Percentiles rank a stretch among this genome's conserved stretches.
Conservation (phyloP, 2,329 filamentous ascomycete species). For the Neodidymelliopsis sp. region DNA sequence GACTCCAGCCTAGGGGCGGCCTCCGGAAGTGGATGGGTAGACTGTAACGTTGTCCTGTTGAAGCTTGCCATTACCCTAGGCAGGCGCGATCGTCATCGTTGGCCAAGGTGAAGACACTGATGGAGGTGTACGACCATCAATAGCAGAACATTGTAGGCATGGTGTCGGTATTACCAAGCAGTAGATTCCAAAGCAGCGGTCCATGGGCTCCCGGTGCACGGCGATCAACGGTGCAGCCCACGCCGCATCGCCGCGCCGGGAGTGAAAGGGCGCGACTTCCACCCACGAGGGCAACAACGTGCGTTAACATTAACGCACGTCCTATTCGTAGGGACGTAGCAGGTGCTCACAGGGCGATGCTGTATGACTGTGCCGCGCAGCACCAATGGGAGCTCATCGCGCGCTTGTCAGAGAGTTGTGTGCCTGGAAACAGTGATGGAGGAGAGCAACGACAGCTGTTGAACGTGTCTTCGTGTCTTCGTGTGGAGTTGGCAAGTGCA, state of each 20-base stretch:
- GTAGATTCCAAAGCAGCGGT: constrained; percentile 14
- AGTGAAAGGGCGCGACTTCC: constrained; percentile 19
- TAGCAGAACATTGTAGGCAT: constrained; percentile 24
- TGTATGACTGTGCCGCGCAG: constrained; percentile 42
- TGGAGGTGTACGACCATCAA: constrained; percentile 29
- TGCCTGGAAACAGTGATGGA: constrained; percentile 15
- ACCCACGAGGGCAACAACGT: constrained; percentile 24
- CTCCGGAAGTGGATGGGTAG: constrained; percentile 25
- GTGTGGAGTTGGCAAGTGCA: no score
- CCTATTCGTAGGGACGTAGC: constrained; percentile 30
- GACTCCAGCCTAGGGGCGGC: constrained; percentile 24
- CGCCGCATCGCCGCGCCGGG: constrained; percentile 23
- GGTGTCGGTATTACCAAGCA: constrained; percentile 11
- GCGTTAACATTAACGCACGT: constrained; percentile 22
- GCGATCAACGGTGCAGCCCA: constrained; percentile 35
- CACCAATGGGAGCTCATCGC: constrained; percentile 27
- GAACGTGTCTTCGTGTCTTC: constrained; percentile 8
- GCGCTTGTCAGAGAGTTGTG: constrained; percentile 20
- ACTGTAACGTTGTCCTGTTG: constrained; percentile 36
- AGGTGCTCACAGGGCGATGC: constrained; percentile 26
- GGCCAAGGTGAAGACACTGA: constrained; percentile 13
- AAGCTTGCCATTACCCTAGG: constrained; percentile 23
- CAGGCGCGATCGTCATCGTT: constrained; percentile 21
- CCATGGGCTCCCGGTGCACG: constrained; percentile 7
- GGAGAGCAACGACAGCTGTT: constrained; percentile 8